These are phyloP conservation scores for Syzygium syzygioides DNA, from an alignment of 441 rosid genomes.

Conservation along the genomic window DNA sequence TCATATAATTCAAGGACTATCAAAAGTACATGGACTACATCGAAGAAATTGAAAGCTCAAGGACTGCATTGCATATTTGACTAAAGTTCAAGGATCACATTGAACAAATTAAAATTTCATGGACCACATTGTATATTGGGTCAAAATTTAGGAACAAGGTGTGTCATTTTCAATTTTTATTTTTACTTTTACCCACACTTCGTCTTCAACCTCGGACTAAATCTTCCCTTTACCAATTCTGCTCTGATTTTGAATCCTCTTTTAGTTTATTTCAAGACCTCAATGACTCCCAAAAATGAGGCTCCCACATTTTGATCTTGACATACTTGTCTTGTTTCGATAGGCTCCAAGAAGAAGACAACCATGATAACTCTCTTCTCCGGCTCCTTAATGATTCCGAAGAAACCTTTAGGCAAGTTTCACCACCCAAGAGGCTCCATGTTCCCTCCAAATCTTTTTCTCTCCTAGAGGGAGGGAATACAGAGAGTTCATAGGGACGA, in stretches of 20 bases:
- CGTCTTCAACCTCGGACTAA: background rate
- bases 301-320: background rate
- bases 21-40: no score
- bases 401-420: background rate
- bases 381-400: background rate
- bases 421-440: no score
- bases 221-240: background rate
- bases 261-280: background rate
- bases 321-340: background rate
- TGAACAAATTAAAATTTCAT: no score
- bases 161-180: background rate
- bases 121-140: no score
- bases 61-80: no score
- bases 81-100: no score
- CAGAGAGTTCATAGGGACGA: no score
- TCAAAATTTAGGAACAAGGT: no score
- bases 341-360: background rate
- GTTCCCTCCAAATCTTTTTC: no score
- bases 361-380: background rate
- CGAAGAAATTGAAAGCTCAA: no score
- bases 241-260: background rate
- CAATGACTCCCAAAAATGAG: background rate
- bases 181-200: background rate
- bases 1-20: no score
- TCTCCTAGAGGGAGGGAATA: no score